phyloP scores from a whole-genome alignment of 148 eudicot species.

The Silene conica region DNA sequence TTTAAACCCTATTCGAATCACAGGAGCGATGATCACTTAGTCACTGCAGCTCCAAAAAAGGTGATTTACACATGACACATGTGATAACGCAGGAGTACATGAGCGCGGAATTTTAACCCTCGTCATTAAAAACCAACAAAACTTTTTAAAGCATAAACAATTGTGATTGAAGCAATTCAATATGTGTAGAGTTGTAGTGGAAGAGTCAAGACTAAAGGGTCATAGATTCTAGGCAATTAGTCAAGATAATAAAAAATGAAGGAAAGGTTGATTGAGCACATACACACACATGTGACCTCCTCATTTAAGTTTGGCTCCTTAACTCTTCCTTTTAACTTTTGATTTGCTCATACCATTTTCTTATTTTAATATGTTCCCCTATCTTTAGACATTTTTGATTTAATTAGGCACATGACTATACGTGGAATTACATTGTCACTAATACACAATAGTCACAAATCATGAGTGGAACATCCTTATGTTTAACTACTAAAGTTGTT shows the following conservation, averaged over 20 bases:
- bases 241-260: background rate
- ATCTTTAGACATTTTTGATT: background rate
- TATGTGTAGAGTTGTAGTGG: background rate
- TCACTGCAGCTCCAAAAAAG: no score
- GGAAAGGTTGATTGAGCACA: background rate
- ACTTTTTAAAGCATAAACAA: background rate
- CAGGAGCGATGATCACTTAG: no score
- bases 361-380: background rate
- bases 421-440: background rate
- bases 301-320: background rate
- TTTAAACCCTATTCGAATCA: no score
- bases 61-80: no score
- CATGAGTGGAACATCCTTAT: no score
- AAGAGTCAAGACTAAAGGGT: background rate
- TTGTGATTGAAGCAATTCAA: background rate
- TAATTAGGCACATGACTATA: background rate
- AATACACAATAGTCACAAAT: no score
- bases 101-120: no score
- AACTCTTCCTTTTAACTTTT: background rate
- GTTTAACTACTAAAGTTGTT: no score
- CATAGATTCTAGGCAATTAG: background rate
- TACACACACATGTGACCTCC: background rate
- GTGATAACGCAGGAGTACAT: no score
- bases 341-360: background rate
- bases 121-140: no score